Evolutionary conservation across 768 basidiomycete species (phyloP), one percentile per base, ranked within the genome.

Genomic region (Russula compacta): DNA sequence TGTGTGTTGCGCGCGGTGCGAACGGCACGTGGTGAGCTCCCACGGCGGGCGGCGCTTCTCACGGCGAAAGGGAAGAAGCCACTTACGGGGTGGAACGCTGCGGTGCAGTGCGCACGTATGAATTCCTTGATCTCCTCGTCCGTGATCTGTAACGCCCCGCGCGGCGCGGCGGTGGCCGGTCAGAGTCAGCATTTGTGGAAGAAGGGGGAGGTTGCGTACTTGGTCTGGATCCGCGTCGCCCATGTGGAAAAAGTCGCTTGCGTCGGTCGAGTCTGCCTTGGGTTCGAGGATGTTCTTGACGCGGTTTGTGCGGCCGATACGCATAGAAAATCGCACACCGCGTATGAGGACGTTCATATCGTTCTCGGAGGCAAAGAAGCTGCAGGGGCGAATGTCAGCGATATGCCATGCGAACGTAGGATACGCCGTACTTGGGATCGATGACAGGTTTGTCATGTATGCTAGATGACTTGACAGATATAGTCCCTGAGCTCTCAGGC

Each of bases 1-100:
- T n/a, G n/a, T n/a, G n/a, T n/a, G n/a, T n/a, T n/a, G n/a, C n/a
- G n/a, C n/a, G n/a, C n/a, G n/a, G n/a, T n/a, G n/a, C n/a, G 24
- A 6, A 24, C 14, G 10, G 14, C 9, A 7, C 9, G 42, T 17
- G n/a, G 3, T 53, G 36, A 53, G 46, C 21, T 38, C 14, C 32
- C 33, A 42, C 10, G 21, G 17, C 17, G 9, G 21, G 17, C 17
- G 9, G 17, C 2, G 19, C 43, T 8, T 9, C 35, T 51, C 50
- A 36, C 50, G 36, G 19, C 14, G 24, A 2, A 36, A 7, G 12
- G 42, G n/a, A 17, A 42, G 36, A 35, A 3, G 53, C 3, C 4
- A 60, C 63, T 71, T 36, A 74, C 70, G 0, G 76, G 75, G 63
- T 77, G 77, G 65, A 53, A 64, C 6, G 35, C 51, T 8, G 53